Percentiles rank a stretch among this genome's conserved stretches.
phyloP scores from a whole-genome alignment of 352 stramenopile species.

The Globisporangium echinulatum region DNA sequence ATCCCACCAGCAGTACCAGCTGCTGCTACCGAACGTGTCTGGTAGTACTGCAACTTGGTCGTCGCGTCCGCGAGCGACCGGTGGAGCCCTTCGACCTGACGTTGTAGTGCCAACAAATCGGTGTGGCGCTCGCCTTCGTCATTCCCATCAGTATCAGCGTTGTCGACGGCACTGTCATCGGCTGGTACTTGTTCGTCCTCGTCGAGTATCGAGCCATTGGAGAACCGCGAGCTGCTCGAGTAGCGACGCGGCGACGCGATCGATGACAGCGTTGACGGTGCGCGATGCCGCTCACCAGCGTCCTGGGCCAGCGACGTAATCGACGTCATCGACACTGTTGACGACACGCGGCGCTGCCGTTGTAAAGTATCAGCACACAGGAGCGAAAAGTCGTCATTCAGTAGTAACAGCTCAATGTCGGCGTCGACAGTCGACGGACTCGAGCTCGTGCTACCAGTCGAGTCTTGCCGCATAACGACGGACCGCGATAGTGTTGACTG shows the following conservation, averaged over 20 bases:
- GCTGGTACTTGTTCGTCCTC: constrained; percentile 17
- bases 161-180: not conserved
- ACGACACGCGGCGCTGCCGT: constrained; percentile 6
- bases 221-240: constrained; percentile 38
- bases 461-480: not conserved
- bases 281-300: constrained; percentile 25
- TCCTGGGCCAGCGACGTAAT: constrained; percentile 25
- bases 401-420: constrained; percentile 42
- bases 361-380: constrained; percentile 37
- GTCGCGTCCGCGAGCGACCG: constrained; percentile 42
- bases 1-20: not conserved
- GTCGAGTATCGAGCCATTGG: constrained; percentile 23
- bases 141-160: not conserved
- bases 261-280: not conserved
- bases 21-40: not conserved
- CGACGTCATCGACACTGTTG: not conserved
- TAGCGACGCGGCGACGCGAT: not conserved
- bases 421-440: constrained; percentile 26
- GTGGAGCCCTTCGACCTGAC: constrained; percentile 44
- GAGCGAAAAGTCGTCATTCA: constrained; percentile 47
- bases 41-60: constrained; percentile 39
- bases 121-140: constrained; percentile 10
- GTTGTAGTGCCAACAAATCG: constrained; percentile 34
- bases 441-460: not conserved
- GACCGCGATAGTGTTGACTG: not conserved